Evolutionary conservation across 1,139 yeast genomes (phyloP).

Genomic region (Meyerozyma smithsonii): DNA sequence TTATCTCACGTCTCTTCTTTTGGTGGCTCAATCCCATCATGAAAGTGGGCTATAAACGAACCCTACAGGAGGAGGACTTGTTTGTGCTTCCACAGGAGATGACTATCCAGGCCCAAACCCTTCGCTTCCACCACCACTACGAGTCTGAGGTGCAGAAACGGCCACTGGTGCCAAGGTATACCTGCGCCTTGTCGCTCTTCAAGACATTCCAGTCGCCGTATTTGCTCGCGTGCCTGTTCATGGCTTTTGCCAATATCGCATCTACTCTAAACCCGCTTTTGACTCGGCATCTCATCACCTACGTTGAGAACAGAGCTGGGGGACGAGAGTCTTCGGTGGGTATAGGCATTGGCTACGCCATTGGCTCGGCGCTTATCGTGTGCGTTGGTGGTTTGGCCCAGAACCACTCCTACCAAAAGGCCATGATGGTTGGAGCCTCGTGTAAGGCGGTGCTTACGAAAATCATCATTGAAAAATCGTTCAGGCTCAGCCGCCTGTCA

Average conservation of each 20-base stretch:
- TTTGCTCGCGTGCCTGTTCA: constrained; percentile 9
- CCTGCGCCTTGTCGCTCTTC: constrained; percentile 7
- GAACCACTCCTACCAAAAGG: constrained; percentile 16
- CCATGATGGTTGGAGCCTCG: constrained; percentile 54
- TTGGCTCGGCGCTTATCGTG: constrained; percentile 7
- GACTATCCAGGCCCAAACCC: neutral
- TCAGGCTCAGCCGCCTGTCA: constrained; percentile 56
- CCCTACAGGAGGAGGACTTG: constrained; percentile 11
- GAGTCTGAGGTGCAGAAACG: no score
- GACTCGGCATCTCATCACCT: constrained; percentile 11
- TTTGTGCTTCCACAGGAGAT: constrained; percentile 8
- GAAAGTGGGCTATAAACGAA: constrained; percentile 13
- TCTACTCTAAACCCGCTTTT: constrained; percentile 11
- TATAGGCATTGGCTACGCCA: constrained; percentile 9
- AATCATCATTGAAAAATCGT: constrained; percentile 62
- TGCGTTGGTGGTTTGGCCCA: constrained; percentile 8
- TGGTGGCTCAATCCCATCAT: constrained; percentile 15
- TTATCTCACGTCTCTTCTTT: constrained; percentile 28
- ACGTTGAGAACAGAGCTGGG: constrained; percentile 8
- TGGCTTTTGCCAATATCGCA: constrained; percentile 8
- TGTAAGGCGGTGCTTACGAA: constrained; percentile 63
- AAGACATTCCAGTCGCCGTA: constrained; percentile 11
- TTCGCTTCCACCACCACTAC: neutral
- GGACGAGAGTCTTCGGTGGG: constrained; percentile 6
- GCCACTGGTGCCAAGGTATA: neutral